Conservation (phyloP, 805 yeast species). For the Brettanomyces bruxellensis region DNA sequence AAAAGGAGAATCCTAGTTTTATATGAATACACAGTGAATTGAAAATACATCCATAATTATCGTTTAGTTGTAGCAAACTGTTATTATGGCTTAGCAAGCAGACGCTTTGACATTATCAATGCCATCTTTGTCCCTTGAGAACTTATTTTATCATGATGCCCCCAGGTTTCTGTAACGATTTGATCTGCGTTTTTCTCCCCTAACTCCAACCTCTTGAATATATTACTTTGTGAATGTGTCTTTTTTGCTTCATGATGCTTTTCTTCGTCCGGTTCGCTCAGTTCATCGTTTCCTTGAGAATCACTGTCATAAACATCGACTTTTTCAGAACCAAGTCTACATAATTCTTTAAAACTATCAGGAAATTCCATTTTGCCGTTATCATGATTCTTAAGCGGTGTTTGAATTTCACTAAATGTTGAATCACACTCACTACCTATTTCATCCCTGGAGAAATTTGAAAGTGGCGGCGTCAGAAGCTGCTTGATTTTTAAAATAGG, state of each 20-base stretch:
- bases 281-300: slow-evolving; percentile 2
- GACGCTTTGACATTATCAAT: not conserved
- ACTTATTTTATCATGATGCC: not conserved
- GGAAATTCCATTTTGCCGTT: not conserved
- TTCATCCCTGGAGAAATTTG: not conserved
- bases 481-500: not conserved
- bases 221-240: not conserved
- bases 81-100: not conserved
- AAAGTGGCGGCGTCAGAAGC: not conserved
- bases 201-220: not conserved
- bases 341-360: not conserved
- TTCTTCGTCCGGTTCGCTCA: slow-evolving; percentile 1
- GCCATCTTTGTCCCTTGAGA: not conserved
- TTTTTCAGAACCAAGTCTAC: not conserved
- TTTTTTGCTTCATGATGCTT: not conserved
- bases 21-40: not conserved
- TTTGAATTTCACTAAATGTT: not conserved
- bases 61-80: not conserved
- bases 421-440: too few relatives aligned
- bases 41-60: not conserved
- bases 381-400: not conserved
- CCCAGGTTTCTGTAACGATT: slow-evolving; percentile 3
- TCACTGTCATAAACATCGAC: slow-evolving; percentile 3
- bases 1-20: too few relatives aligned
- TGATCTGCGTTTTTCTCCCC: not conserved